A percentile compares a stretch with the other conserved stretches of the same genome.
Conservation (phyloP, 768 basidiomycete genomes). For the Suillus cothurnatus region DNA sequence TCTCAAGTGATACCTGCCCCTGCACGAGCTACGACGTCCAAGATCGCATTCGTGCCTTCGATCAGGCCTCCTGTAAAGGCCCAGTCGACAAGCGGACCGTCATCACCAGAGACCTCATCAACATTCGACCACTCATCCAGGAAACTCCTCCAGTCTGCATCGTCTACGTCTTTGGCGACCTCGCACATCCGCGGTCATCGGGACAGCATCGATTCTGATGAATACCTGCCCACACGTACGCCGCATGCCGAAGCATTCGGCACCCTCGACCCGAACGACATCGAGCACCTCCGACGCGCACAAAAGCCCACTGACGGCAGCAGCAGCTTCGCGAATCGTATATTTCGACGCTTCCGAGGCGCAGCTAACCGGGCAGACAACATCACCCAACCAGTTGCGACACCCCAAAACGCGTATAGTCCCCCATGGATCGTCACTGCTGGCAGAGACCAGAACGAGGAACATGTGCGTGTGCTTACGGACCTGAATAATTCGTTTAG, state of each 20-base stretch:
- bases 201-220: constrained; percentile 28
- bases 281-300: constrained; percentile 46
- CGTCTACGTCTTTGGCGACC: background rate
- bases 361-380: constrained; percentile 22
- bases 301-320: constrained; percentile 25
- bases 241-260: constrained; percentile 67
- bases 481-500: constrained; percentile 77
- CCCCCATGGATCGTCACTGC: constrained; percentile 70
- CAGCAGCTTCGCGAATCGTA: constrained; percentile 22
- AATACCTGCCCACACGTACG: constrained; percentile 45
- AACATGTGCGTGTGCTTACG: constrained; percentile 65
- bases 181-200: constrained; percentile 24
- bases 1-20: constrained; percentile 13
- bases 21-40: constrained; percentile 14
- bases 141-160: constrained; percentile 13
- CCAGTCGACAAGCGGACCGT: constrained; percentile 21
- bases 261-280: constrained; percentile 54
- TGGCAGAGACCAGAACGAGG: constrained; percentile 65
- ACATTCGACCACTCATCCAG: constrained; percentile 8
- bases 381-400: constrained; percentile 23
- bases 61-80: background rate
- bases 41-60: constrained; percentile 20
- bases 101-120: constrained; percentile 22
- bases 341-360: constrained; percentile 25
- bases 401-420: constrained; percentile 36